Conservation (phyloP, 2,329 filamentous ascomycete genomes). For the Magnaporthales sp. region DNA sequence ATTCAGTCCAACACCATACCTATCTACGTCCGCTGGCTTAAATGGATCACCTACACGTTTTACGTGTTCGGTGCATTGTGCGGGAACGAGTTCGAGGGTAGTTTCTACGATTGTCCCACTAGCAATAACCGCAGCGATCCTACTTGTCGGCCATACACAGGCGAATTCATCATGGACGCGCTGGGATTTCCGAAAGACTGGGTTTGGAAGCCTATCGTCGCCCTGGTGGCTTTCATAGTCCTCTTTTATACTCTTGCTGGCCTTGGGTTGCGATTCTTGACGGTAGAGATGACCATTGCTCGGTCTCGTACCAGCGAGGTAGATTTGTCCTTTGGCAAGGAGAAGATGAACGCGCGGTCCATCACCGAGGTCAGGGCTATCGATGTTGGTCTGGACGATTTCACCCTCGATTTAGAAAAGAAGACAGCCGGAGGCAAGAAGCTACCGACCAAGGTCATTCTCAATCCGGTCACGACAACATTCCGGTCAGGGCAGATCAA, state of each 20-base stretch:
- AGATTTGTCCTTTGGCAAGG: conserved; percentile 61
- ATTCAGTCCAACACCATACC: conserved; percentile 66
- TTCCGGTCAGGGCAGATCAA: conserved; percentile 50
- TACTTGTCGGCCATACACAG: conserved; percentile 59
- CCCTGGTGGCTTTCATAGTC: conserved; percentile 51
- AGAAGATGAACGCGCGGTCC: conserved; percentile 52
- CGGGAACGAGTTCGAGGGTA: conserved; percentile 63
- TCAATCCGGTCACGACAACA: conserved; percentile 56
- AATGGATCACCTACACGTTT: conserved; percentile 55
- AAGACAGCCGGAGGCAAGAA: conserved; percentile 41
- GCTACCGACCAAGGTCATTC: conserved; percentile 46
- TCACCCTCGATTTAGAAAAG: conserved; percentile 57
- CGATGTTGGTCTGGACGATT: conserved; percentile 55
- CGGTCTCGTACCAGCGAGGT: conserved; percentile 48
- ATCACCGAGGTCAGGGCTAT: conserved; percentile 48
- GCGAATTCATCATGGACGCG: conserved; percentile 58
- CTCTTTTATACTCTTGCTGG: conserved; percentile 55
- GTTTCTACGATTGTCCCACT: conserved; percentile 65
- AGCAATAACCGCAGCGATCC: conserved; percentile 54
- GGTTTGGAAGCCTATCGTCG: conserved; percentile 57
- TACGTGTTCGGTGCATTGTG: conserved; percentile 65
- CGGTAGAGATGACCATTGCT: conserved; percentile 61
- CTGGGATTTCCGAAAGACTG: conserved; percentile 61
- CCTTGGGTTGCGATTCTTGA: conserved; percentile 54
- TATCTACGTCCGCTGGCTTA: conserved; percentile 70